Base-by-base conservation (phyloP, 371 early-diverging fungal genomes). In the Umbelopsis sp. region DNA sequence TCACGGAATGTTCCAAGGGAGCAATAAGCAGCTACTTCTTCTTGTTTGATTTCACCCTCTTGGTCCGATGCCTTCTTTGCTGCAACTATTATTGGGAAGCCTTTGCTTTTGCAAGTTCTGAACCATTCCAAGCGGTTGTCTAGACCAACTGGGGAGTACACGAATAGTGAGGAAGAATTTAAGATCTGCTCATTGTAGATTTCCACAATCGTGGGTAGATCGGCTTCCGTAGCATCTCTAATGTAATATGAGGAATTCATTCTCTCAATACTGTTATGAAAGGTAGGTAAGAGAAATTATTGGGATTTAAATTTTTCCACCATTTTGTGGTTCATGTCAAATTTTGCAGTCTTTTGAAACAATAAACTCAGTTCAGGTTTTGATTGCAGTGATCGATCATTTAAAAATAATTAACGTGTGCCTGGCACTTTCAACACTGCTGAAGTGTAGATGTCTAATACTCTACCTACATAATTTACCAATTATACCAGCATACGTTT, bases 151-250 rank as follows among this genome's bases (percentile, higher is more conserved):
- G 75, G 68, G 4, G 80, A 74, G 65, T 79, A 82, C 38, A 83
- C 69, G 68, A 83, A 83, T 53, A 86, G 65, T 22, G 77, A 75
- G 16, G 82, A 77, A 1, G 85, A 84, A 65, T 83, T 86, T 22
- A 51, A 46, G 51, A 86, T 79, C 35, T 80, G 80, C 37, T 84
- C 81, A 74, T 84, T 84, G 72, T 77, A 84, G 38, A 84, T 81
- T 12, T 80, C 81, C 11, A 73, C 63, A 48, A 84, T 79, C 50
- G 69, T 70, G 25, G 75, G 73, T 11, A 77, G 14, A 65, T 84
- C 84, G 2, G 63, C 57, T 63, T 80, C 79, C 4, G 63, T 72
- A 2, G 77, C 80, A 57, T 74, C 74, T 18, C 81, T 74, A 32
- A 84, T 73, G 32, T 57, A 57, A 29, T 57, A 57, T 16, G 57